A percentile compares a stretch with the other conserved stretches of the same genome.
Conservation (phyloP, 306 rosid genomes). For the Cucurbita ficifolia region DNA sequence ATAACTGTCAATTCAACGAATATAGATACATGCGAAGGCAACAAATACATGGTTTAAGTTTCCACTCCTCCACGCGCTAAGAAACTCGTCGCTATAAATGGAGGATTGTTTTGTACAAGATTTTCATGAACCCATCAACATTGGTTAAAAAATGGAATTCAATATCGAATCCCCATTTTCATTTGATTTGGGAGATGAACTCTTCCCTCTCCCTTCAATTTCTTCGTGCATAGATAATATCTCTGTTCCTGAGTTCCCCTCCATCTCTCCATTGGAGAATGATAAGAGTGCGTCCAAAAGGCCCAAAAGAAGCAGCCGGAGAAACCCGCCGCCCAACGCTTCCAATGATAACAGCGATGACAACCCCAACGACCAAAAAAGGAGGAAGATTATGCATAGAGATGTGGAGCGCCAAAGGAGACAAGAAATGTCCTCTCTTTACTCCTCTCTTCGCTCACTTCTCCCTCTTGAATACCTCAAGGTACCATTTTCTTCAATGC, state of each 20-base stretch:
- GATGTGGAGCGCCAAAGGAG: constrained; percentile 35
- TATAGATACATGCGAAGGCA: too few relatives aligned
- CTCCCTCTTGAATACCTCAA: constrained; percentile 24
- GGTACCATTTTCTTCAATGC: constrained; percentile 2
- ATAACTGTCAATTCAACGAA: too few relatives aligned
- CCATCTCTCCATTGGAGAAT: background rate
- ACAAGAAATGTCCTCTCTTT: constrained; percentile 32
- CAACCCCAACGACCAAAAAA: background rate
- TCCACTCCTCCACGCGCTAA: too few relatives aligned
- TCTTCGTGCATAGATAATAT: background rate
- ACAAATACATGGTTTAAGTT: too few relatives aligned
- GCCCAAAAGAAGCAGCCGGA: background rate
- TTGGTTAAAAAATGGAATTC: background rate
- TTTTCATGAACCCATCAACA: too few relatives aligned
- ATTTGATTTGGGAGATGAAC: background rate
- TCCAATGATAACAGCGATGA: background rate
- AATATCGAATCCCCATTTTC: background rate
- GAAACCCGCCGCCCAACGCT: background rate
- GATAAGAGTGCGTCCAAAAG: background rate
- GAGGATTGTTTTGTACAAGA: too few relatives aligned
- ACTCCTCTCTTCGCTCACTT: constrained; percentile 18
- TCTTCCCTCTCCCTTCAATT: background rate
- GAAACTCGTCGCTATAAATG: too few relatives aligned
- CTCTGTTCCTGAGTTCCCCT: background rate
- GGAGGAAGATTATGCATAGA: constrained; percentile 25